A percentile compares a stretch with the other conserved stretches of the same genome.
Conservation (phyloP, 2,329 filamentous ascomycete species). For the Dendrostoma leiphaemia region DNA sequence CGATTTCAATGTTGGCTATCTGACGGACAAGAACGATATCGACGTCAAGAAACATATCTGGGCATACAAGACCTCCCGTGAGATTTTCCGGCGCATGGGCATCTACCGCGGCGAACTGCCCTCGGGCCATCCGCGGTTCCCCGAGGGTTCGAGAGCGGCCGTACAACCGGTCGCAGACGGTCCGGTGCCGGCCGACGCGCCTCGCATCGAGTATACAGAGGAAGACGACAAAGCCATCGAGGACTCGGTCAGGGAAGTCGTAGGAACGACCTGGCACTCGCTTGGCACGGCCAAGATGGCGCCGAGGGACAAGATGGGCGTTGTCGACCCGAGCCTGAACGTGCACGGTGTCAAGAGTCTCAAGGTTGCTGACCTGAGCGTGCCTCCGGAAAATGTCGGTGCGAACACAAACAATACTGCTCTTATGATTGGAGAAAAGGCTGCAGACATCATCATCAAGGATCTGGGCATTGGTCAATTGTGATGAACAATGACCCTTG, state of each 20-base stretch:
- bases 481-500: too few relatives aligned
- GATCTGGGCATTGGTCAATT: neutral
- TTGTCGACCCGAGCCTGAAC: constrained; percentile 39
- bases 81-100: constrained; percentile 54
- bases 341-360: constrained; percentile 42
- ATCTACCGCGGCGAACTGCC: constrained; percentile 48
- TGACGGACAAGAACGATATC: constrained; percentile 47
- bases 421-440: constrained; percentile 42
- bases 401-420: constrained; percentile 45
- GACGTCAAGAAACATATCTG: constrained; percentile 59
- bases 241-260: constrained; percentile 35
- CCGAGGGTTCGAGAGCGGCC: constrained; percentile 37
- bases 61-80: constrained; percentile 62
- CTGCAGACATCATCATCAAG: constrained; percentile 30
- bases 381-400: constrained; percentile 37
- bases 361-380: constrained; percentile 39
- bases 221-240: constrained; percentile 49
- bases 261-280: constrained; percentile 42
- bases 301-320: constrained; percentile 37
- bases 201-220: constrained; percentile 37
- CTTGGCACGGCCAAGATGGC: constrained; percentile 47
- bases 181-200: constrained; percentile 24
- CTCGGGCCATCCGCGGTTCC: constrained; percentile 43
- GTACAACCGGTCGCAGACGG: constrained; percentile 24
- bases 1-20: constrained; percentile 57